Evolutionary conservation across 1,139 yeast species (phyloP).

Genomic region (Neolecta irregularis): DNA sequence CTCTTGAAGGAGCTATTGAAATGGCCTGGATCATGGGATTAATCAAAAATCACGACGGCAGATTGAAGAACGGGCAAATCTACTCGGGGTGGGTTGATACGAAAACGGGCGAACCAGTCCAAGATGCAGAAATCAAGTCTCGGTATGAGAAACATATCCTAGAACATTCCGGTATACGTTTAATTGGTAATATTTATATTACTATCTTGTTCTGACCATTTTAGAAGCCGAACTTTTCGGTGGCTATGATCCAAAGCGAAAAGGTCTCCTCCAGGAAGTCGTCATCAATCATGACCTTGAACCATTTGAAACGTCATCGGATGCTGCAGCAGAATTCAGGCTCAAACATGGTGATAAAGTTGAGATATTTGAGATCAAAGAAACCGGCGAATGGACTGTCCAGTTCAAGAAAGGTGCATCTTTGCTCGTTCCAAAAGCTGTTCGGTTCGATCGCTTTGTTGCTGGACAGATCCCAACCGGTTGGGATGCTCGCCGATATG

Average conservation of each 20-base stretch:
- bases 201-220: no score
- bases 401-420: constrained; percentile 85
- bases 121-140: constrained; percentile 80
- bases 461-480: constrained; percentile 99
- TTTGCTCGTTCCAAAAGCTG: constrained; percentile 84
- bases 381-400: constrained; percentile 83
- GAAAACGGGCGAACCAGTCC: constrained; percentile 83
- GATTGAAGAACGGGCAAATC: constrained; percentile 61
- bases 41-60: constrained; percentile 86
- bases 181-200: no score
- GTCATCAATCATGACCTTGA: constrained; percentile 92
- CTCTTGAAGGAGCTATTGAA: constrained; percentile 96
- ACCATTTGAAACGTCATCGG: constrained; percentile 87
- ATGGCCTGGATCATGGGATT: constrained; percentile 99
- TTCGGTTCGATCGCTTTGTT: constrained; percentile 85
- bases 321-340: constrained; percentile 88
- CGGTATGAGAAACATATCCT: constrained; percentile 79
- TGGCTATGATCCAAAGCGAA: constrained; percentile 89
- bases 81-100: constrained; percentile 97
- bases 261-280: constrained; percentile 84
- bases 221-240: constrained; percentile 85
- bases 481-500: constrained; percentile 90
- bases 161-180: constrained; percentile 90
- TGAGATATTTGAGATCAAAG: constrained; percentile 79
- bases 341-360: constrained; percentile 87